Percentiles rank a stretch among this genome's conserved stretches.
phyloP scores from a whole-genome alignment of 73 alveolate species.

The Uronychia binucleata region DNA sequence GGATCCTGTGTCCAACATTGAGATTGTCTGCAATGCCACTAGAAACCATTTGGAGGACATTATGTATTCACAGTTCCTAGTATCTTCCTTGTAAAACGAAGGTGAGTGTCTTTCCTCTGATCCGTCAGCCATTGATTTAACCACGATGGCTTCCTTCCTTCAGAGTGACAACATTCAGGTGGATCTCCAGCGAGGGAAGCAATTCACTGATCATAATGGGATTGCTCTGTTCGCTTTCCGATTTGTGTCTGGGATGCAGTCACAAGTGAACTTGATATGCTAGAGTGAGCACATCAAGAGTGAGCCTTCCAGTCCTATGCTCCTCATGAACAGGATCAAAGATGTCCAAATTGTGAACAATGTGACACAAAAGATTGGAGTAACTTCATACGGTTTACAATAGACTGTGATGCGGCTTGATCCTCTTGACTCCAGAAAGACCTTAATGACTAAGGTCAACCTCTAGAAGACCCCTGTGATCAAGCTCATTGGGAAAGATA shows the following conservation, averaged over 20 bases:
- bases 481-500: too few species aligned
- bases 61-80: too few species aligned
- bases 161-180: not conserved
- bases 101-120: too few species aligned
- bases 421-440: too few species aligned
- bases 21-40: not conserved
- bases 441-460: too few species aligned
- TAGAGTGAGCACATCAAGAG: not conserved
- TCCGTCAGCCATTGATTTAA: too few species aligned
- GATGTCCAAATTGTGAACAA: not conserved
- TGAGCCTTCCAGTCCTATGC: not conserved
- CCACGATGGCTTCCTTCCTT: too few species aligned
- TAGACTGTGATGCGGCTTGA: too few species aligned
- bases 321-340: not conserved
- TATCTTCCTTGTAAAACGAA: too few species aligned
- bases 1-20: not conserved
- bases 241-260: not conserved
- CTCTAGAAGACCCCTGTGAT: too few species aligned
- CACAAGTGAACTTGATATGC: not conserved
- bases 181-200: not conserved
- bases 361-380: not conserved
- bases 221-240: not conserved
- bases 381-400: too few species aligned
- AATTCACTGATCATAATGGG: not conserved
- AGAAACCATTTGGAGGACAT: too few species aligned